Evolutionary conservation across 805 yeast species (phyloP), one percentile per base, ranked within the genome.

Genomic region (Candida tallmaniae): DNA sequence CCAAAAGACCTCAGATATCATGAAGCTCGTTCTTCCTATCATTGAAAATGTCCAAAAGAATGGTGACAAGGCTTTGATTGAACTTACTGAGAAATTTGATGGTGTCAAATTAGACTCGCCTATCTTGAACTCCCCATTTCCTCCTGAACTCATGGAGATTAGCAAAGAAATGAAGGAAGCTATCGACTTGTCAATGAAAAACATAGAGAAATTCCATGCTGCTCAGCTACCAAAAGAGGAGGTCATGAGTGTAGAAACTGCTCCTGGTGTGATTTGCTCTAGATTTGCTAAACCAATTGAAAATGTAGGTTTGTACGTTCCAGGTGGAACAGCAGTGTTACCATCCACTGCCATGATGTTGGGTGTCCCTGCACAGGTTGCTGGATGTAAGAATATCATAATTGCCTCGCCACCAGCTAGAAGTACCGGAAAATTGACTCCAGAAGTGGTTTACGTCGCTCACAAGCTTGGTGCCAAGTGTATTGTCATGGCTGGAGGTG

Each of bases 261-360:
- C 83, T 39, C 94, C 95, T 2, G 98, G 98, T 47, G 97, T 93
- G 17, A 63, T 74, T 34, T 93, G 98, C 66, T 85, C 95, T 13
- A 78, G 99, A 51, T 93, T 93, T 60, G 84, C 97, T 11, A 79
- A 96, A 52, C 93, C 98, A 5, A 88, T 93, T 47, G 95, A 87
- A 52, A 80, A 76, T 40, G 98, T 93, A 35, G 99, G 98, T 41
- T 74, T 94, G 40, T 93, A 93, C 55, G 85, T 93, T 40, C 99
- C 99, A 35, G 99, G 99, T 50, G 99, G 99, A 48, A 88, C 97
- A 28, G 99, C 99, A 3, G 90, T 93, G 22, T 73, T 93, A 45
- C 99, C 99, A 27, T 90, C 97, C 13, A 93, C 99, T 10, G 94
- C 97, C 4, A 74, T 93, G 62, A 93, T 93, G 97, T 74, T 93